A percentile compares a stretch with the other conserved stretches of the same genome.
phyloP scores from a whole-genome alignment of 768 basidiomycete genomes.

The Xerocomellus amylosporus region DNA sequence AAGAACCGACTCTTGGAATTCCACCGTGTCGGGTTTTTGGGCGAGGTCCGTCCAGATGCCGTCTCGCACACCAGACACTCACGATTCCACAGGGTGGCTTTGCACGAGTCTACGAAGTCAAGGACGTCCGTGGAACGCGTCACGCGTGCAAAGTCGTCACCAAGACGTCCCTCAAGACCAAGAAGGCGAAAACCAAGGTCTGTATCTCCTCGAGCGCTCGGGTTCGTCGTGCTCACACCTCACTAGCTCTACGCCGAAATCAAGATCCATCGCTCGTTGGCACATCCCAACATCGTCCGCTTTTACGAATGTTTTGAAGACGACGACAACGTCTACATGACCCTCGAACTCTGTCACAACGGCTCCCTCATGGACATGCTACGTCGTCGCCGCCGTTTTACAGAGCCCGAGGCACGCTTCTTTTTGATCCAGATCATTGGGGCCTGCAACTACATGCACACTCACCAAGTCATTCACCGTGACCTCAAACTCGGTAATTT shows the following conservation, averaged over 20 bases:
- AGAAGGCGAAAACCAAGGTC: constrained; percentile 97
- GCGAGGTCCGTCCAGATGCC: constrained; percentile 56
- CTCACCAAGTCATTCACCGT: constrained; percentile 93
- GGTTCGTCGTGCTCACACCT: not conserved
- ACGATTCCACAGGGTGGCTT: constrained; percentile 69
- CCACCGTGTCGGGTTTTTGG: constrained; percentile 76
- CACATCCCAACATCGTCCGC: constrained; percentile 88
- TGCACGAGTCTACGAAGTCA: constrained; percentile 94
- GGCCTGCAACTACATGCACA: constrained; percentile 97
- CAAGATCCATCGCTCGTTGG: constrained; percentile 89
- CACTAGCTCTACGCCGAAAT: constrained; percentile 94
- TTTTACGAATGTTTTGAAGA: constrained; percentile 97
- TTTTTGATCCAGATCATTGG: constrained; percentile 94
- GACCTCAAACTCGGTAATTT: constrained; percentile 97
- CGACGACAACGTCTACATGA: constrained; percentile 94
- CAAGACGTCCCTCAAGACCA: constrained; percentile 88
- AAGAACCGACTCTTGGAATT: constrained; percentile 55
- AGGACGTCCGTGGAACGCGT: constrained; percentile 59
- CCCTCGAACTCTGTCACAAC: constrained; percentile 85
- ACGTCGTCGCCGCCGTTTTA: constrained; percentile 79
- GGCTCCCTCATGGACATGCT: constrained; percentile 92
- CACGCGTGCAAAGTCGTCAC: constrained; percentile 93
- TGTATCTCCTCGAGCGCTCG: not conserved
- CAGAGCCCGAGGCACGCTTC: constrained; percentile 90
- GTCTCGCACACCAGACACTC: not conserved